phyloP scores from a whole-genome alignment of 306 rosid species.

The Arachis stenosperma region DNA sequence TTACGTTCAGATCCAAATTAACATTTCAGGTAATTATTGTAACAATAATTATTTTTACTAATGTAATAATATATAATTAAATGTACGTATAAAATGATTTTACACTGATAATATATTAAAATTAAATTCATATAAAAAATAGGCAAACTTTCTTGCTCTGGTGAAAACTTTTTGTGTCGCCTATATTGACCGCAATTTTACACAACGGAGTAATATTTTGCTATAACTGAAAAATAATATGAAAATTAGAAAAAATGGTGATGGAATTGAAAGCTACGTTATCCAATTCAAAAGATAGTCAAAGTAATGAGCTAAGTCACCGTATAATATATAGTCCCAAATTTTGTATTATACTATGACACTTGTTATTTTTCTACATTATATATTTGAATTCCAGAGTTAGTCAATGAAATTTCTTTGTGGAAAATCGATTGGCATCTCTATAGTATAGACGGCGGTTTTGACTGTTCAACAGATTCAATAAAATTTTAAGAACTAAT shows the following conservation, averaged over 20 bases:
- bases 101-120: no score
- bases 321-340: neutral
- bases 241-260: neutral
- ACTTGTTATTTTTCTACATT: neutral
- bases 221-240: neutral
- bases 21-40: no score
- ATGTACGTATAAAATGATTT: no score
- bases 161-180: conserved; percentile 38
- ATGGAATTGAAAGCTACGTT: neutral
- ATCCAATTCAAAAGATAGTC: conserved; percentile 24
- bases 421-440: conserved; percentile 26
- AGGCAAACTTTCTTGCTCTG: neutral
- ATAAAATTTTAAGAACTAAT: neutral
- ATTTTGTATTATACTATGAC: neutral
- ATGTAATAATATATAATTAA: no score
- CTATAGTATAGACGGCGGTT: conserved; percentile 53
- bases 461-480: conserved; percentile 46
- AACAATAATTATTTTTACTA: no score
- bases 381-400: neutral
- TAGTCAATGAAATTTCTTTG: conserved; percentile 37
- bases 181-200: conserved; percentile 51
- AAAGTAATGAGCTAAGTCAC: conserved; percentile 8
- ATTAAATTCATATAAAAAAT: neutral
- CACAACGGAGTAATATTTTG: neutral
- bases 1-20: no score